Evolutionary conservation across 2,329 filamentous ascomycete genomes (phyloP), one percentile per base, ranked within the genome.

Genomic region (Purpureocillium takamizusanense): DNA sequence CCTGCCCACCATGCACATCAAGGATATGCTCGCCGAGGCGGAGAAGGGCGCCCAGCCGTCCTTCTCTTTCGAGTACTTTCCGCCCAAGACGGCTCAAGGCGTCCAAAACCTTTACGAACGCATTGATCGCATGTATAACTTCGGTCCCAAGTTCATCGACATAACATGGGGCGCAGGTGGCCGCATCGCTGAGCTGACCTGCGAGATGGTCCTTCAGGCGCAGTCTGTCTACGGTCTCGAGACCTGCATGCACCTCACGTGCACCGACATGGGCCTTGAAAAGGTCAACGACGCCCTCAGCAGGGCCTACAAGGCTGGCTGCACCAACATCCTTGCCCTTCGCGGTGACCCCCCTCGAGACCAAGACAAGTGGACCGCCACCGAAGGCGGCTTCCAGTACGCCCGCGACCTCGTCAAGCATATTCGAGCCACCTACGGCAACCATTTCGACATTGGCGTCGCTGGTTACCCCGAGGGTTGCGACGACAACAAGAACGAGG

Each of bases 21-120:
- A 83, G 51, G 80, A 92, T 53, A 95, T 95, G 73, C 75, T 98
- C 54, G 72, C 77, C 51, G 83, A 90, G 52, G 81, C 89, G 63
- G 79, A 88, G 65, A 75, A 76, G 66, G 78, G 81, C 55, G 79
- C 81, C 59, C 77, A 83, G 54, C 83, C 89, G 41, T 92, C 88
- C 57, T 95, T 95, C 72, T 98, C 92, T 43, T 98, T 98, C 70
- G 92, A 98, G 64, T 98, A 95, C 73, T 98, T 98, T 66, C 92
- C 92, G 37, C 92, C 92, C 30, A 98, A 98, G 70, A 98, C 92
- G 7, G 84, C 86, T 10, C 86, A 92, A 67, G 92, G 92, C 73
- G 90, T 98, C 11, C 92, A 98, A 68, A 98, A 98, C 62, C 81
- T 98, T 42, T 98, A 98, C 72, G 92, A 98, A 53, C 86, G 92